Percentiles rank a stretch among this genome's conserved stretches.
Evolutionary conservation across 805 yeast genomes (phyloP).

Genomic region (Komagataella pseudopastoris): DNA sequence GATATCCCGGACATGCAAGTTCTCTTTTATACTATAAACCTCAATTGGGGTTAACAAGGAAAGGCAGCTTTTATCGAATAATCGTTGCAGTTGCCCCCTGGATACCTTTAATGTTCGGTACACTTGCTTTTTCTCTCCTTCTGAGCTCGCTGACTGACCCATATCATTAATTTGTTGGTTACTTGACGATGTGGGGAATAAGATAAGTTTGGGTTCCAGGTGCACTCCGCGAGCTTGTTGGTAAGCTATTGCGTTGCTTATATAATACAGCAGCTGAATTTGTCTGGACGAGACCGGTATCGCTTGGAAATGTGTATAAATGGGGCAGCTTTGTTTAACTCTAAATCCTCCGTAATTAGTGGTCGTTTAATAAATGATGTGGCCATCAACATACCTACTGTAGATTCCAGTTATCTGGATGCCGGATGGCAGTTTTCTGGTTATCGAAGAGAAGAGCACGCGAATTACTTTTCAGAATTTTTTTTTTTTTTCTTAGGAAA

Average conservation of each 20-base stretch:
- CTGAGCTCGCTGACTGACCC: constrained; percentile 11
- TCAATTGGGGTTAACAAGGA: constrained; percentile 12
- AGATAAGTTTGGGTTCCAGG: constrained; percentile 1
- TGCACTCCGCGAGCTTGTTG: not conserved
- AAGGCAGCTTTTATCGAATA: constrained; percentile 8
- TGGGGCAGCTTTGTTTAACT: too few species aligned
- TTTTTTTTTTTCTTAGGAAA: not conserved
- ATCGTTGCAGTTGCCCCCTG: constrained; percentile 7
- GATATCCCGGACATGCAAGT: not conserved
- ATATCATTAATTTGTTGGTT: constrained; percentile 2
- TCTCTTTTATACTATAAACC: constrained; percentile 2
- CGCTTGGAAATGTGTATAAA: not conserved
- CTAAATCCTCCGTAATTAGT: too few species aligned
- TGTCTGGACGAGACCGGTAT: not conserved
- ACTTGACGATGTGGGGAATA: constrained; percentile 1
- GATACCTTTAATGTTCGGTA: constrained; percentile 5
- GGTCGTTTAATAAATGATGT: too few species aligned
- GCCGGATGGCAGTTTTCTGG: not conserved
- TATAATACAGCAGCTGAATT: not conserved
- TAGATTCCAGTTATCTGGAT: not conserved
- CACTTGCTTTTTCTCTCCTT: constrained; percentile 1
- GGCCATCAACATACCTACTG: too few species aligned
- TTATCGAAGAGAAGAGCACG: not conserved
- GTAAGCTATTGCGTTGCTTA: not conserved
- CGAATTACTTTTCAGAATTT: not conserved